phyloP scores from a whole-genome alignment of 495 filamentous ascomycete species.

The Hypomontagnella monticulosa region DNA sequence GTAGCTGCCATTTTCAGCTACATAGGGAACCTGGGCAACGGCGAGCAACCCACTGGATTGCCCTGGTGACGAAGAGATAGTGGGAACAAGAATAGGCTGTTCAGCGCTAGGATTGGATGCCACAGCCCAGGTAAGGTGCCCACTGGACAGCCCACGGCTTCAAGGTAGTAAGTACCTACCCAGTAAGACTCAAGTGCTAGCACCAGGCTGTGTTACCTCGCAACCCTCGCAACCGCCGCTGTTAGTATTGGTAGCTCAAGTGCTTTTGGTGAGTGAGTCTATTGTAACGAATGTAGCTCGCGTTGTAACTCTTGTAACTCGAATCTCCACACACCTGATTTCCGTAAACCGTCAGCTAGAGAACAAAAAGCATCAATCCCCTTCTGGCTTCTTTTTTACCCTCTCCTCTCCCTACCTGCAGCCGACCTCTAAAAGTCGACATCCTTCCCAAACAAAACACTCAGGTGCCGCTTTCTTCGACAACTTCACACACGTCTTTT shows the following conservation, averaged over 20 bases:
- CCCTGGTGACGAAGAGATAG: conserved; percentile 37
- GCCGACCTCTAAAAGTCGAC: conserved; percentile 33
- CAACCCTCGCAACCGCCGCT: conserved; percentile 14
- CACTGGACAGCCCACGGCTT: background rate
- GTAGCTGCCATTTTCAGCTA: conserved; percentile 40
- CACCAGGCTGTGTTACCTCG: conserved; percentile 39
- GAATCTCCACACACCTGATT: conserved; percentile 23
- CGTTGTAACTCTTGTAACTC: conserved; percentile 5
- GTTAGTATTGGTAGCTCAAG: no score
- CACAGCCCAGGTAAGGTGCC: no score
- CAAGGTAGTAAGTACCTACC: no score
- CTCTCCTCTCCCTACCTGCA: conserved; percentile 15
- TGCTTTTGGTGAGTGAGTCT: no score
- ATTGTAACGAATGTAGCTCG: conserved; percentile 8
- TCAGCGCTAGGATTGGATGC: conserved; percentile 32
- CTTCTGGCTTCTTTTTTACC: conserved; percentile 23
- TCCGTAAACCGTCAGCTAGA: conserved; percentile 31
- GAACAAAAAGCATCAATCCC: conserved; percentile 45
- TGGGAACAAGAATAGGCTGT: conserved; percentile 24
- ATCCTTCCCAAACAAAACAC: conserved; percentile 21
- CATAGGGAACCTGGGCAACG: conserved; percentile 34
- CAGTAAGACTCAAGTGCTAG: no score
- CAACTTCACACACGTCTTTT: conserved; percentile 24
- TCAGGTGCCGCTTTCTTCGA: conserved; percentile 28
- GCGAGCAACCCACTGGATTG: conserved; percentile 34